Base-by-base conservation (phyloP, 2,329 filamentous ascomycete species). In the Fusarium denticulatum region DNA sequence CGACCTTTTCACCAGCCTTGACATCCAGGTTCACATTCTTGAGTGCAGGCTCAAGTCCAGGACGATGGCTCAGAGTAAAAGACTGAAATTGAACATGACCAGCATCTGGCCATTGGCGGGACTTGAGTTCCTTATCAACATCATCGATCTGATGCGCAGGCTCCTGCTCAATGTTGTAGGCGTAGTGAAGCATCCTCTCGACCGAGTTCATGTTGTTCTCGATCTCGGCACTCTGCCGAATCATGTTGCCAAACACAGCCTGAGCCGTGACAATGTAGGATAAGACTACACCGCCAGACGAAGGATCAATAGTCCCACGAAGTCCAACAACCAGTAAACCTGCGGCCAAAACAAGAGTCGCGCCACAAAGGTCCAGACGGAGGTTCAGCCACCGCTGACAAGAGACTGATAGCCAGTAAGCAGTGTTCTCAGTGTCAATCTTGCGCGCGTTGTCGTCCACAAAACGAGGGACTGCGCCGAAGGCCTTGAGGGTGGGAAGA, bases 171-270 rank as follows among this genome's bases (percentile, higher is more conserved):
- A 72, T 72, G 2, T 69, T 93, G 46, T 97, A 88, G 60, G 89
- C 90, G 78, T 97, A 97, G 79, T 97, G 94, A 82, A 96, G 95
- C 79, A 98, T 91, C 77, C 95, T 92, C 83, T 97, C 95, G 7
- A 97, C 94, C 2, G 94, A 95, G 81, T 97, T 97, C 95, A 97
- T 97, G 81, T 97, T 97, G 81, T 97, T 95, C 84, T 97, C 95
- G 6, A 78, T 77, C 49, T 78, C 77, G 0, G 77, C 76, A 4
- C 76, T 78, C 24, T 73, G 92, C 60, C 92, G 90, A 49, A 93
- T 88, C 87, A 92, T 90, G 79, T 91, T 88, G 5, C 91, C 89
- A 74, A 93, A 91, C 5, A 72, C 73, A 4, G 73, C 63, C 14
- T 75, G 73, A 1, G 73, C 88, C 84, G 57, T 86, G 28, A 93